Base-by-base conservation (phyloP, 345 rosid species). In the Durio zibethinus region DNA sequence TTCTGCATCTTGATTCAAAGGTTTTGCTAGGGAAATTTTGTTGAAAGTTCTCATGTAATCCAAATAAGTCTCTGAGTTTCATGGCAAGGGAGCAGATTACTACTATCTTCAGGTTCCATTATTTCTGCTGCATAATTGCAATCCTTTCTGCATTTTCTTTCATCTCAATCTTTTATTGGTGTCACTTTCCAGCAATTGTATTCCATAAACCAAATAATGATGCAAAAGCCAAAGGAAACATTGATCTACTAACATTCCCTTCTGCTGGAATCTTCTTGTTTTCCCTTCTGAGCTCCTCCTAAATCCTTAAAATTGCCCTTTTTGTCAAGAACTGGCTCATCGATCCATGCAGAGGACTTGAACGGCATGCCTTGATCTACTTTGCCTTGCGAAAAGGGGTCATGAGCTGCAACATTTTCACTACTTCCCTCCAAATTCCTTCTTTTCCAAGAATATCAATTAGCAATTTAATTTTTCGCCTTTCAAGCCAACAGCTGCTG, bases 381-480 rank as follows among this genome's bases (percentile, higher is more conserved):
- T 91, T 94, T 1, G 90, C 73, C 89, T 91, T 36, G 92, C 97
- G 42, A 86, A 78, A 79, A 88, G 92, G 72, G 94, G 94, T 65
- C 98, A 94, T 38, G 93, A 94, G 81, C 89, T 94, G 63, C 98
- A 94, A n/a, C 77, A 83, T 94, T 74, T 94, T 94, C 89, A 92
- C 94, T 23, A 52, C 97, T 23, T 77, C 89, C 78, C 87, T 31
- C 80, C 72, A 10, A 85, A 89, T 69, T 78, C 84, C 20, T 83
- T 91, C 42, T 89, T 91, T 57, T 93, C 93, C 6, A 83, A 60
- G 10, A 88, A 88, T 69, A n/a, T 78, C 82, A 6, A 7, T 88
- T 4, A 79, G 81, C 70, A 91, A 65, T 76, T 80, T 94, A 23
- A 43, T 77, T 71, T 94, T 91, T 35, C 98, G 92, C 77, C 91